Evolutionary conservation across 2,329 filamentous ascomycete genomes (phyloP), one percentile per base, ranked within the genome.

Genomic region (Alternaria triticina): DNA sequence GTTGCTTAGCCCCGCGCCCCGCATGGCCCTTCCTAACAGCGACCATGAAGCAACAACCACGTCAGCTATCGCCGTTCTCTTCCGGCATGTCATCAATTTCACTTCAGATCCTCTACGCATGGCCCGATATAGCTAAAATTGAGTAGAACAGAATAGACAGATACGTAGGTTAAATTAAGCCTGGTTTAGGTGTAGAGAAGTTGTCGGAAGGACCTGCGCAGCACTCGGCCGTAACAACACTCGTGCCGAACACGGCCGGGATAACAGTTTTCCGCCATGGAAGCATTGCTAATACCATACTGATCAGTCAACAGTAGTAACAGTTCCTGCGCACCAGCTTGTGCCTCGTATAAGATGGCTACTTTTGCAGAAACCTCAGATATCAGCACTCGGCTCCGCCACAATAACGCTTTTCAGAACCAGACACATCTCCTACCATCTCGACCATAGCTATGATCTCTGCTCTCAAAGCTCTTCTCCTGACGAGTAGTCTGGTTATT

Each of bases 361-460:
- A 0, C 36, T 40, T 40, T 17, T 17, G 36, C 0, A 40, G 36
- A 17, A 40, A 6, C 8, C 0, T 17, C 1, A 17, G 0, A 0
- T 17, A 40, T 9, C 36, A 17, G 1, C n/a, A 40, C 36, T 40
- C 36, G 36, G 3, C 0, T 17, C 15, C 9, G 36, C 36, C 36
- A 17, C n/a, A 2, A 40, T 0, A 17, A 40, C 36, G 15, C n/a
- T 40, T 40, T 40, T 1, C 9, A 40, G 36, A 40, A n/a, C 0
- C 5, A 40, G 36, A 40, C 36, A 40, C 5, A 40, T 0, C 36
- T 40, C 0, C n/a, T 17, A 40, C 0, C 36, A 40, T 17, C 36
- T 40, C n/a, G 36, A 40, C n/a, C 1, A 17, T 1, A 11, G 1
- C 36, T 40, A 40, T 40, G 36, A 17, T 40, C 1, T 6, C 36